phyloP scores from a whole-genome alignment of 768 basidiomycete genomes.

The Tricholoma sp. region DNA sequence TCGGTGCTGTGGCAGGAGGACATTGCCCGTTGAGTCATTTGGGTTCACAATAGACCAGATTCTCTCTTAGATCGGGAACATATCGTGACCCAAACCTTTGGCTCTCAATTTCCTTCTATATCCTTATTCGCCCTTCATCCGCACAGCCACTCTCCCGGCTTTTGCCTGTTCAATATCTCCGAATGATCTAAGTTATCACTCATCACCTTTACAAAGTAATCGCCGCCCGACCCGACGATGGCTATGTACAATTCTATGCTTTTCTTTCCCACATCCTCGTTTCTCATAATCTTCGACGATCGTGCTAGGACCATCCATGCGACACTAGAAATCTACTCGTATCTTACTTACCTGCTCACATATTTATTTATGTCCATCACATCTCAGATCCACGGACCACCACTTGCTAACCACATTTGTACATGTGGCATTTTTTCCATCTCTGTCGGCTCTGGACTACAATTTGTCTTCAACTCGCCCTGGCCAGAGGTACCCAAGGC shows the following conservation, averaged over 20 bases:
- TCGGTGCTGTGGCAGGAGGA: neutral
- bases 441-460: neutral
- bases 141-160: conserved; percentile 7
- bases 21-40: neutral
- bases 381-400: neutral
- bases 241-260: neutral
- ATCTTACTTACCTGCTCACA: too few species aligned
- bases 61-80: conserved; percentile 12
- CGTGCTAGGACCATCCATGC: too few species aligned
- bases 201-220: too few species aligned
- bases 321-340: too few species aligned
- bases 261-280: neutral
- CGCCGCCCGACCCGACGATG: neutral
- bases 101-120: conserved; percentile 7
- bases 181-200: neutral
- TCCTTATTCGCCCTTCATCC: conserved; percentile 11
- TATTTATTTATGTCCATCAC: neutral
- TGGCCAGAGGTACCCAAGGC: too few species aligned
- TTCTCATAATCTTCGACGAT: too few species aligned
- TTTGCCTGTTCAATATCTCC: neutral
- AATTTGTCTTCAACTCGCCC: too few species aligned
- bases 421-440: neutral
- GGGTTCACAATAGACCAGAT: neutral
- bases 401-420: neutral
- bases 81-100: conserved; percentile 4